phyloP scores from a whole-genome alignment of 345 rosid species.

The Corchorus capsularis region DNA sequence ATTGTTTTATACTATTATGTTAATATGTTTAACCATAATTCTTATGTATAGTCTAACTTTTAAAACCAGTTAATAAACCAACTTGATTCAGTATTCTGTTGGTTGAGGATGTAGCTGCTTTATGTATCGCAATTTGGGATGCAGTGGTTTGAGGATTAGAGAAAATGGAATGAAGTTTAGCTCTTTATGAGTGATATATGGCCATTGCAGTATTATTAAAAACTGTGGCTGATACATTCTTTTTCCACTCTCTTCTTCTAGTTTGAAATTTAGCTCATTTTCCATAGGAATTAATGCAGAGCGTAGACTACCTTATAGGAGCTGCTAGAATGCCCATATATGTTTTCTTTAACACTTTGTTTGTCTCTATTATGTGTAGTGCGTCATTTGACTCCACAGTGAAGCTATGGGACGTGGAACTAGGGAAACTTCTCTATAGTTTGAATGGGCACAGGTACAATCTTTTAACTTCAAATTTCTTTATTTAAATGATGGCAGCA shows the following conservation, averaged over 20 bases:
- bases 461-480: not conserved
- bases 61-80: too few relatives aligned
- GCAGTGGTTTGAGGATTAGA: too few relatives aligned
- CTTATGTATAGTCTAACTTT: too few relatives aligned
- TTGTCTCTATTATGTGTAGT: conserved; percentile 41
- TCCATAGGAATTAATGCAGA: not conserved
- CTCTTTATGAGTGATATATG: not conserved
- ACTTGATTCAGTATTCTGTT: too few relatives aligned
- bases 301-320: not conserved
- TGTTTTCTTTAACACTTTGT: not conserved
- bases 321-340: not conserved
- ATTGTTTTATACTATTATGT: too few relatives aligned
- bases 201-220: not conserved
- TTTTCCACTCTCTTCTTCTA: not conserved
- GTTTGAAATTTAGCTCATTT: not conserved
- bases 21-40: too few relatives aligned
- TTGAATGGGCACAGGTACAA: conserved; percentile 93
- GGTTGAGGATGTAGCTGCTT: too few relatives aligned
- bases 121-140: too few relatives aligned
- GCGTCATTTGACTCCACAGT: conserved; percentile 98
- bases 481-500: not conserved
- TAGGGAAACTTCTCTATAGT: conserved; percentile 80
- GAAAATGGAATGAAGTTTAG: not conserved
- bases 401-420: conserved; percentile 97
- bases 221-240: not conserved